These are phyloP conservation scores for Ustilago trichophora DNA, from an alignment of 1,284 basidiomycete species.

Conservation along the genomic window DNA sequence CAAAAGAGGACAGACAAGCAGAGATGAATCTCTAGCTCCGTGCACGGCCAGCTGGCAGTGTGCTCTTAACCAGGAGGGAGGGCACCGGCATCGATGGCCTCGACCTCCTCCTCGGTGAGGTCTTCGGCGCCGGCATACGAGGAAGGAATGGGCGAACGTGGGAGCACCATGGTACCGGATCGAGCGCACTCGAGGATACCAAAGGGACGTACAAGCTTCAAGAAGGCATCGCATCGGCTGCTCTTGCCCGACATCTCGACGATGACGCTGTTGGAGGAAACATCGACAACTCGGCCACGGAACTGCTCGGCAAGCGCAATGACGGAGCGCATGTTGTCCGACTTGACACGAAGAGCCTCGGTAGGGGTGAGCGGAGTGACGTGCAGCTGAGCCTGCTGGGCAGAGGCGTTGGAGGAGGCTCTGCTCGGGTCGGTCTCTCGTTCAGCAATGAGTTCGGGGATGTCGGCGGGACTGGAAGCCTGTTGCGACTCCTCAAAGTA, in stretches of 20 bases:
- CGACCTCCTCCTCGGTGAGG: conserved; percentile 50
- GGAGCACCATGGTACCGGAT: conserved; percentile 71
- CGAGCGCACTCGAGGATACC: conserved; percentile 92
- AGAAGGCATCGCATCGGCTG: conserved; percentile 87
- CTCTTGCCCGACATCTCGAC: conserved; percentile 96
- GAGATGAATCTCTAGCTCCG: too few relatives aligned
- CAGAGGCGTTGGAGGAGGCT: not conserved
- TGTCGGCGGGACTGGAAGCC: conserved; percentile 16
- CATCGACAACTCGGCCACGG: conserved; percentile 90
- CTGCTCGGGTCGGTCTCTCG: conserved; percentile 33
- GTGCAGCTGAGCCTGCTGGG: conserved; percentile 10
- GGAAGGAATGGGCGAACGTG: conserved; percentile 61
- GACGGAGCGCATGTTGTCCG: conserved; percentile 87
- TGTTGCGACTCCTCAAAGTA: conserved; percentile 76
- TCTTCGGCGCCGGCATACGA: conserved; percentile 57
- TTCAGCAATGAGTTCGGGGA: conserved; percentile 57
- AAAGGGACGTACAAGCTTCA: conserved; percentile 90
- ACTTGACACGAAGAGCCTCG: conserved; percentile 86
- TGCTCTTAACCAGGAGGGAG: conserved; percentile 60
- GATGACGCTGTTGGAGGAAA: conserved; percentile 91
- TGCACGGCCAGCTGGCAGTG: too few relatives aligned
- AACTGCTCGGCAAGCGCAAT: conserved; percentile 87
- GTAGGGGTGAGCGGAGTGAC: conserved; percentile 74
- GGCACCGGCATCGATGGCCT: conserved; percentile 59
- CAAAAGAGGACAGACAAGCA: too few relatives aligned